Evolutionary conservation across 2,329 filamentous ascomycete genomes (phyloP).

Genomic region (Colletotrichum sp.): DNA sequence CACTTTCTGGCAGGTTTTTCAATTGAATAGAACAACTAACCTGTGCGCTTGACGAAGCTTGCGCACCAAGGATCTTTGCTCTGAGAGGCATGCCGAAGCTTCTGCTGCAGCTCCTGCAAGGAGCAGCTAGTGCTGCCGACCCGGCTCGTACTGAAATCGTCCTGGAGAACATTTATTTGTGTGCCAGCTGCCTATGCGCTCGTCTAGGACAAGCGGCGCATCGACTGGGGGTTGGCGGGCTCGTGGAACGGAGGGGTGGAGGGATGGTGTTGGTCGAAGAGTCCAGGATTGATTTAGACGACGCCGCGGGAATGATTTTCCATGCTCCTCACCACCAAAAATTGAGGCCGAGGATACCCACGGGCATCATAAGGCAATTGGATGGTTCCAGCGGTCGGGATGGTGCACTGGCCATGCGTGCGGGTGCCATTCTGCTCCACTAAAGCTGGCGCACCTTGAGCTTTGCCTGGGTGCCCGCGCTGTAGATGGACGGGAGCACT

Average conservation of each 20-base stretch:
- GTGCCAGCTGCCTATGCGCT: slow-evolving; percentile 40
- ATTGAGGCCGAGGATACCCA: slow-evolving; percentile 29
- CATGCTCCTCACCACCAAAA: slow-evolving; percentile 30
- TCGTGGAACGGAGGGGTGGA: slow-evolving; percentile 7
- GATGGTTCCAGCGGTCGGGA: not conserved
- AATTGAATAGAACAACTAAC: not conserved
- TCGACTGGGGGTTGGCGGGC: slow-evolving; percentile 29
- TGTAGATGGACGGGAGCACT: not conserved
- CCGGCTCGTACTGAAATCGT: slow-evolving; percentile 59
- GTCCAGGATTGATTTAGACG: not conserved
- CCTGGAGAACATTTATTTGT: slow-evolving; percentile 61
- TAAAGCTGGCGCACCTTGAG: not conserved
- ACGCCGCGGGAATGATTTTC: slow-evolving; percentile 36
- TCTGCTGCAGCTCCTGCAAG: slow-evolving; percentile 45
- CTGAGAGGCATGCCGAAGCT: slow-evolving; percentile 75
- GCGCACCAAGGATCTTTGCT: slow-evolving; percentile 69
- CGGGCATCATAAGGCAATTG: slow-evolving; percentile 5
- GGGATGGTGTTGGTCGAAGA: not conserved
- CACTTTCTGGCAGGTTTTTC: not conserved
- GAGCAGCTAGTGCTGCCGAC: slow-evolving; percentile 50
- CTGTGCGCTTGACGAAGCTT: slow-evolving; percentile 19
- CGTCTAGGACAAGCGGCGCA: slow-evolving; percentile 31
- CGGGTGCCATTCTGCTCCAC: not conserved
- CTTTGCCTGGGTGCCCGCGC: not conserved
- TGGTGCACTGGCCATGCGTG: not conserved